These are phyloP conservation scores for Herpotrichia juniperi DNA, from an alignment of 2,329 filamentous ascomycete genomes.

Conservation along the genomic window DNA sequence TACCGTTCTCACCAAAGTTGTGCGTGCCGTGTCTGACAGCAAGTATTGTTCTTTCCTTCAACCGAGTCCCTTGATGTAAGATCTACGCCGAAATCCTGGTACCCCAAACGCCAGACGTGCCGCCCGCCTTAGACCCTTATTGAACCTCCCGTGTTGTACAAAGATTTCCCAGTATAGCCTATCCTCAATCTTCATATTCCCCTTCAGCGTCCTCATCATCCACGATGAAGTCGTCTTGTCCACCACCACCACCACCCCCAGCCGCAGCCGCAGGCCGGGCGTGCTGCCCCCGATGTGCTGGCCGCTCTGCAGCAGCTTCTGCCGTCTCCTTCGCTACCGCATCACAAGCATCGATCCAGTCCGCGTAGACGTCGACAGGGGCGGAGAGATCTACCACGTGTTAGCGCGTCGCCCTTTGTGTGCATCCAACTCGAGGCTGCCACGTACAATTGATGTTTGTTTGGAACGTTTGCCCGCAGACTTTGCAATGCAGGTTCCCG, in stretches of 20 bases:
- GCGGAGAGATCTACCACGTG: constrained; percentile 75
- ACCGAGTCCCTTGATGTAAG: background rate
- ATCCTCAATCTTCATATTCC: constrained; percentile 38
- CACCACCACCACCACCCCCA: constrained; percentile 18
- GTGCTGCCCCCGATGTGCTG: constrained; percentile 33
- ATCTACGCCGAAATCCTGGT: constrained; percentile 5
- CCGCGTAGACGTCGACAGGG: constrained; percentile 92
- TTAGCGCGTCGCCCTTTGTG: background rate
- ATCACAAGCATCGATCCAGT: constrained; percentile 97
- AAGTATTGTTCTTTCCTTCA: background rate
- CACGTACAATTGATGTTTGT: constrained; percentile 86
- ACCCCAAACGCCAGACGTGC: constrained; percentile 26
- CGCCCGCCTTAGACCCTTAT: background rate
- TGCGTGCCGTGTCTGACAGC: background rate
- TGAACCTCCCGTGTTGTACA: constrained; percentile 16
- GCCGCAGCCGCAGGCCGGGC: constrained; percentile 18
- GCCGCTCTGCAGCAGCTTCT: constrained; percentile 33
- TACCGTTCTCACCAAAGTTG: background rate
- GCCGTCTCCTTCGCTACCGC: constrained; percentile 69
- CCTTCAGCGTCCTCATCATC: constrained; percentile 49
- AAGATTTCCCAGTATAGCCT: constrained; percentile 8
- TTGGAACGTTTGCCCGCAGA: constrained; percentile 93
- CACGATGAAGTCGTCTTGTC: constrained; percentile 43
- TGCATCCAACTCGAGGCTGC: background rate
- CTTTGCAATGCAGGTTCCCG: constrained; percentile 84